Base-by-base conservation (phyloP, 305 asterid genomes). In the Petunia hybrid region DNA sequence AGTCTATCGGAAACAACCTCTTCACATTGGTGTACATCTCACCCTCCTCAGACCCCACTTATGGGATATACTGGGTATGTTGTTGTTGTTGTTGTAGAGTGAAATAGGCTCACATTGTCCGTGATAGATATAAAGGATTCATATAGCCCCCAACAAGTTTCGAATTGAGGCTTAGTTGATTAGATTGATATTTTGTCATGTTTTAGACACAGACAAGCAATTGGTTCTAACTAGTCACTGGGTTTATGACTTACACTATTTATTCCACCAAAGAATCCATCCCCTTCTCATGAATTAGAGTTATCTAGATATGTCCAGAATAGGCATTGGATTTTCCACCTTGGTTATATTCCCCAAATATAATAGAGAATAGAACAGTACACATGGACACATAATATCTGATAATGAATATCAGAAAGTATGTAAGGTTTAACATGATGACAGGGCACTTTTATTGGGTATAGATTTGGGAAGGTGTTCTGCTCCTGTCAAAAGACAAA, bases 341-440 rank as follows among this genome's bases (percentile, higher is more conserved):
- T 57, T 57, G 62, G 62, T 35, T 57, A 57, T 57, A 57, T 57
- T 57, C 35, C 62, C 31, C 62, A 57, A 35, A 57, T 57, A 57
- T 57, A n/a, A 5, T 57, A 14, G 14, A 14, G 62, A 57, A 46
- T 46, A 3, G 46, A 70, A 70, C 42, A 31, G 60, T 10, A 70
- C 77, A 69, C 31, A 46, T 22, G 31, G 48, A 22, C 42, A 70
- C 77, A 70, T 70, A 22, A 70, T 22, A 22, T 31, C 31, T 70
- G 31, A 31, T 70, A 31, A 31, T 70, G 77, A 53, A 5, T 46
- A 70, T 46, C 43, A 70, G 43, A 36, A 69, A 69, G 48, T 42
- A 70, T 46, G 43, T 10, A 42, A 13, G 42, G 77, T 70, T 31
- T 45, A 5, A 46, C 77, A 46, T 70, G 31, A 70, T 4, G 61